These are phyloP conservation scores for Pistacia atlantica DNA, from an alignment of 345 rosid species.

Conservation along the genomic window DNA sequence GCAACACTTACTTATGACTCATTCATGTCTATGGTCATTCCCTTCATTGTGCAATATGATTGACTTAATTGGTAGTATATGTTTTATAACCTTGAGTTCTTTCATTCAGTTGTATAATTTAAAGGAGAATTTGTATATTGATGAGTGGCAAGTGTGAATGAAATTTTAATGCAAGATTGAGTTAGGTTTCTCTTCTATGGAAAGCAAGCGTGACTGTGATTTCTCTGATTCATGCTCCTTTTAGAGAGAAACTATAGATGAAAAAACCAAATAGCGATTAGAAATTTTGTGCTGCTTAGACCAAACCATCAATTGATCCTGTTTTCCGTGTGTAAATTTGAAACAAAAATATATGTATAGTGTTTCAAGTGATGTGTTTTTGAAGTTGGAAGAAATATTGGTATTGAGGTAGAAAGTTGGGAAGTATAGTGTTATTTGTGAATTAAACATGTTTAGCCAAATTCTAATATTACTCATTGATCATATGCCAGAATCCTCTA, in stretches of 20 bases:
- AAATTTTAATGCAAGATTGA: not conserved
- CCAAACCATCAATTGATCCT: no score
- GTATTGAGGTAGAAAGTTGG: no score
- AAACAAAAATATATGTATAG: no score
- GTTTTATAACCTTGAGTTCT: not conserved
- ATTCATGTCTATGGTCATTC: conserved; percentile 63
- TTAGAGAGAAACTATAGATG: not conserved
- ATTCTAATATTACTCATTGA: no score
- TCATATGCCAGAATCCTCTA: no score
- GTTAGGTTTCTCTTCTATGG: not conserved
- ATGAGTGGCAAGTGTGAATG: not conserved
- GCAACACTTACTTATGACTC: conserved; percentile 56
- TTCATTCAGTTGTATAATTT: not conserved
- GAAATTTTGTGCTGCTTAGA: no score
- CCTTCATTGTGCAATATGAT: conserved; percentile 57
- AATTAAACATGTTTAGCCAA: no score
- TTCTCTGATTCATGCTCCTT: not conserved
- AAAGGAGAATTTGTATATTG: conserved; percentile 1
- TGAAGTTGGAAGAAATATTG: no score
- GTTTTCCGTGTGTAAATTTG: no score
- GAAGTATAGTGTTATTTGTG: no score
- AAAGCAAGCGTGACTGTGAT: not conserved
- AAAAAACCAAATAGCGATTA: no score
- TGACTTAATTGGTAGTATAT: conserved; percentile 19
- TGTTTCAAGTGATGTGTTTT: no score